Conservation (phyloP, 352 stramenopile genomes). For the Pythium monospermum region DNA sequence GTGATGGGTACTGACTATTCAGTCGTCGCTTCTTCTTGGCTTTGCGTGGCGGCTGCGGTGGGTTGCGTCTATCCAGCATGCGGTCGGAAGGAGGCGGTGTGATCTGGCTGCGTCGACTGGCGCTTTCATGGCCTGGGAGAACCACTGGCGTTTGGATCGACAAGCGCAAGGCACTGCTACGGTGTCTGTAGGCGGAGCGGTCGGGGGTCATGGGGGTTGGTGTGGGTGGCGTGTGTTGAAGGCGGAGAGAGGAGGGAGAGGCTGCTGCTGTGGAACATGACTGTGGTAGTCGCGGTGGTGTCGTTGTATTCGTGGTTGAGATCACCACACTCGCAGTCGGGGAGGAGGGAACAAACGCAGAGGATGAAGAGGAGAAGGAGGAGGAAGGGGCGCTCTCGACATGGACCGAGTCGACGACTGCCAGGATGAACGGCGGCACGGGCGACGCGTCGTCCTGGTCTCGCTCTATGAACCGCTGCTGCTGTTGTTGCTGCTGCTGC, state of each 20-base stretch:
- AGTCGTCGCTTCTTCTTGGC: conserved; percentile 28
- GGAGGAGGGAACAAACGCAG: no score
- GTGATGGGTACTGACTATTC: conserved; percentile 7
- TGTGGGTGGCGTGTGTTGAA: not conserved
- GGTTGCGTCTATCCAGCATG: conserved; percentile 65
- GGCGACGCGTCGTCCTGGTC: not conserved
- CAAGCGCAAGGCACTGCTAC: not conserved
- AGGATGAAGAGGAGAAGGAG: not conserved
- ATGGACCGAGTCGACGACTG: not conserved
- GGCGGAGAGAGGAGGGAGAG: not conserved
- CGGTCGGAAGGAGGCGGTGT: conserved; percentile 58
- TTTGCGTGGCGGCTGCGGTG: conserved; percentile 47
- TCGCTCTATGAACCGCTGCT: not conserved
- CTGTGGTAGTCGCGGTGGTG: not conserved
- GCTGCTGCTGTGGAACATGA: not conserved
- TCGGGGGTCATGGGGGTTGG: not conserved
- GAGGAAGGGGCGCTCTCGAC: not conserved
- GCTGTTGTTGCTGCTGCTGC: not conserved
- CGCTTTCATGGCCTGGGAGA: conserved; percentile 7
- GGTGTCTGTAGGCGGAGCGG: not conserved
- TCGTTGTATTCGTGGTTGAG: not conserved
- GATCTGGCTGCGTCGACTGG: conserved; percentile 30
- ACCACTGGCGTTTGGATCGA: conserved; percentile 6
- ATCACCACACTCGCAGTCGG: no score
- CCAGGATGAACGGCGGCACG: not conserved